Base-by-base conservation (phyloP, 768 basidiomycete genomes). In the Lentinula sp. region DNA sequence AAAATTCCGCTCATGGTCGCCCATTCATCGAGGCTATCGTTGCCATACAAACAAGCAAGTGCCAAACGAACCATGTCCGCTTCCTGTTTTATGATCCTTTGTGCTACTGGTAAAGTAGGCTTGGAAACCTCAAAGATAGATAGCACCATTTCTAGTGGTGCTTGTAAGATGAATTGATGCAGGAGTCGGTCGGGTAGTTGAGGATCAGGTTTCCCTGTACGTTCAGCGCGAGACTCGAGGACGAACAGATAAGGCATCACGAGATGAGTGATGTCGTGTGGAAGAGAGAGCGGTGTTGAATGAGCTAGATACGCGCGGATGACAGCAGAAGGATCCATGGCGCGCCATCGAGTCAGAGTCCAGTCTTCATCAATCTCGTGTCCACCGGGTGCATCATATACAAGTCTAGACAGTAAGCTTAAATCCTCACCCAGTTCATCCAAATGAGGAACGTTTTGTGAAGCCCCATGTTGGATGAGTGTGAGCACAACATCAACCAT, bases 181-280 rank as follows among this genome's bases (percentile, higher is more conserved):
- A 93, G 79, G 5, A 88, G 70, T 16, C 85, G 85, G 5, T 75
- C 81, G 28, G 84, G 82, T n/a, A 95, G 74, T 15, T 71, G 70
- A 15, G 86, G 79, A 69, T 95, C 89, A 0, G 91, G 84, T 9
- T 71, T 69, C 15, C 93, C 92, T 15, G 83, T 74, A 23, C 95
- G 88, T 73, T 98, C 95, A 49, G 87, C 84, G 21, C 89, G 87
- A 21, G 93, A 82, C 72, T 98, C 95, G 32, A 98, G 79, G 23
- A 98, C 93, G 65, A 89, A 95, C 0, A 98, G 82, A 70, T 97
- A 99, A 2, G 96, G 96, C 73, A 94, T 80, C 39, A 96, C 91
- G 39, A 97, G 85, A 34, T 80, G 82, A 23, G 80, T 75, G 45
- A 98, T 85, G 65, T 94, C 88, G 48, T 72, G 70, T 2, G 86